Base-by-base conservation (phyloP, 129 eudicot species). In the Lactuca sativa region DNA sequence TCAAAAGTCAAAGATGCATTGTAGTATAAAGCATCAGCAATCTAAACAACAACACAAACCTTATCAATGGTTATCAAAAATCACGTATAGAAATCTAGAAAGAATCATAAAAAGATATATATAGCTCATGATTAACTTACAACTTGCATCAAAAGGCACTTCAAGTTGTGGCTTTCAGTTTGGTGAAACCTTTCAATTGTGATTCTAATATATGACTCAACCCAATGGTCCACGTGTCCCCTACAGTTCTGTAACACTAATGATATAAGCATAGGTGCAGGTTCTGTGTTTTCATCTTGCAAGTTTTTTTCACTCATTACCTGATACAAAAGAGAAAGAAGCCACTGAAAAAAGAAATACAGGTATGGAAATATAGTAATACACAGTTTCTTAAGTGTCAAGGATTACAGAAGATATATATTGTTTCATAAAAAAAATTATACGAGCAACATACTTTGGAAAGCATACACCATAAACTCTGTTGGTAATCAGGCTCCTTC, bases 401-500 rank as follows among this genome's bases (percentile, higher is more conserved):
- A 25, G 30, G 30, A 25, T 25, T 25, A 25, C 30, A 25, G 30
- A 36, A 36, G 38, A 6, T 36, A 36, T 36, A 6, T 36, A 36
- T 36, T 36, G 6, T 36, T 36, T 36, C 5, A 4, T 36, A 36
- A 6, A 36, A 36, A 4, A 36, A 40, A 40, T 5, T 11, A 47
- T 11, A 47, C 52, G 52, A 47, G 52, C 1, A 7, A 40, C 44
- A 80, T 73, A 91, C 97, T 14, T 88, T 73, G 66, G 97, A 91
- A 65, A 91, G 82, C 90, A 83, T 80, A 67, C 69, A 80, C 97
- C 97, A 91, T 64, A 91, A 86, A 62, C 97, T 91, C 68, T 85
- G 95, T 81, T 85, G 97, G 80, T 91, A 91, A 80, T 91, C 92
- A 18, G 97, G 97, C 56, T 88, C 97, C 78, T 91, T 88, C 79